Evolutionary conservation across 345 rosid species (phyloP).

Genomic region (Linum lewisii): DNA sequence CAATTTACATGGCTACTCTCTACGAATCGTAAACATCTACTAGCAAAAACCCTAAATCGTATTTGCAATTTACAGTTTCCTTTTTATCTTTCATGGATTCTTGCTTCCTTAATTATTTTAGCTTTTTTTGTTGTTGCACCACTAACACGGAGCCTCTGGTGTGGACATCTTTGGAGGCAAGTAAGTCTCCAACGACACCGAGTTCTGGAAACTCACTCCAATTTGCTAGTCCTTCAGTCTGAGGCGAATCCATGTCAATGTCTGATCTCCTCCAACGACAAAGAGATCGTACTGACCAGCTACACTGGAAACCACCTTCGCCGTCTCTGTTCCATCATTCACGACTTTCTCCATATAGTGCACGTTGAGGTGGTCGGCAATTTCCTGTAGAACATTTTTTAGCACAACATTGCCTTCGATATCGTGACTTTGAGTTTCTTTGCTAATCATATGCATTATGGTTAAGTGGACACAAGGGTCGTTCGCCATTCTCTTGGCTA

Average conservation of each 20-base stretch:
- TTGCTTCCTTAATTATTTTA: background rate
- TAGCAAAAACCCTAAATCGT: background rate
- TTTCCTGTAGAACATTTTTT: background rate
- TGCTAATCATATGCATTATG: slow-evolving; percentile 17
- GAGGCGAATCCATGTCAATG: slow-evolving; percentile 14
- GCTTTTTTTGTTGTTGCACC: slow-evolving; percentile 34
- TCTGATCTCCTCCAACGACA: slow-evolving; percentile 35
- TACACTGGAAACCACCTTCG: slow-evolving; percentile 18
- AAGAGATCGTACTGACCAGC: slow-evolving; percentile 32
- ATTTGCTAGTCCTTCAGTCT: slow-evolving; percentile 33
- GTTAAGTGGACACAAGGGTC: slow-evolving; percentile 22
- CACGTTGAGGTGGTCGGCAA: background rate
- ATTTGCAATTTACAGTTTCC: too few relatives aligned
- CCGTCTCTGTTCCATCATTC: slow-evolving; percentile 32
- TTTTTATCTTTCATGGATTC: too few relatives aligned
- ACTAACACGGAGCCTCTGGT: slow-evolving; percentile 38
- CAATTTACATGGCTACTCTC: too few relatives aligned
- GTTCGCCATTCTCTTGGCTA: slow-evolving; percentile 40
- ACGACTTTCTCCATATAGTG: slow-evolving; percentile 4
- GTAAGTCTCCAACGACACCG: slow-evolving; percentile 55
- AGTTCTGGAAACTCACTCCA: slow-evolving; percentile 69
- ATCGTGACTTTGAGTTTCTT: slow-evolving; percentile 1
- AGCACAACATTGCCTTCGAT: slow-evolving; percentile 14
- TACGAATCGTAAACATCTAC: background rate
- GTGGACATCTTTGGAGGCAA: slow-evolving; percentile 41